Evolutionary conservation across 2,329 filamentous ascomycete species (phyloP).

Genomic region (Fonsecaea monophora): DNA sequence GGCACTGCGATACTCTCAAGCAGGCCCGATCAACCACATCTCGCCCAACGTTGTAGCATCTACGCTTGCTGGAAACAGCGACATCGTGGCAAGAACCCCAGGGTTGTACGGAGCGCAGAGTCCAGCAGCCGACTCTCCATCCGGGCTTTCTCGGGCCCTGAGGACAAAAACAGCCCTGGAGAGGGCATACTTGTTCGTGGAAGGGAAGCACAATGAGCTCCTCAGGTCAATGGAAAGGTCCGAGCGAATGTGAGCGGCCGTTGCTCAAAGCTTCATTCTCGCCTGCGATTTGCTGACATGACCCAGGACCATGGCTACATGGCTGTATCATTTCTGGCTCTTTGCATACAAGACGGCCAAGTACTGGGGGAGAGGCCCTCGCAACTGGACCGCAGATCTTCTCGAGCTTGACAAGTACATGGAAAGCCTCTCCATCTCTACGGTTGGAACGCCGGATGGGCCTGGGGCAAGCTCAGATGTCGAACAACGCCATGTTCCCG

Average conservation of each 20-base stretch:
- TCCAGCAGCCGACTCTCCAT: neutral
- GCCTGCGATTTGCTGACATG: neutral
- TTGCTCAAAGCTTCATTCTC: neutral
- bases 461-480: neutral
- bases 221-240: neutral
- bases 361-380: conserved; percentile 28
- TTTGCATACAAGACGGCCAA: conserved; percentile 29
- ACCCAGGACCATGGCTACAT: conserved; percentile 18
- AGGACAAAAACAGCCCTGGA: neutral
- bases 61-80: neutral
- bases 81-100: neutral
- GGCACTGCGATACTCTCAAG: too few species aligned
- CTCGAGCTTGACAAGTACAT: conserved; percentile 1
- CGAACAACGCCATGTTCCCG: neutral
- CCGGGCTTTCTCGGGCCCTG: neutral
- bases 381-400: conserved; percentile 8
- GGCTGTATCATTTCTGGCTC: conserved; percentile 32
- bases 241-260: neutral
- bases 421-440: neutral
- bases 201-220: neutral
- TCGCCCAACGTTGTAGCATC: too few species aligned
- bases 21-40: too few species aligned
- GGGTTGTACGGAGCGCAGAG: too few species aligned
- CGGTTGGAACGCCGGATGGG: neutral
- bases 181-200: neutral